These are phyloP conservation scores for Aspergillus egyptiacus DNA, from an alignment of 495 filamentous ascomycete species.

Conservation along the genomic window DNA sequence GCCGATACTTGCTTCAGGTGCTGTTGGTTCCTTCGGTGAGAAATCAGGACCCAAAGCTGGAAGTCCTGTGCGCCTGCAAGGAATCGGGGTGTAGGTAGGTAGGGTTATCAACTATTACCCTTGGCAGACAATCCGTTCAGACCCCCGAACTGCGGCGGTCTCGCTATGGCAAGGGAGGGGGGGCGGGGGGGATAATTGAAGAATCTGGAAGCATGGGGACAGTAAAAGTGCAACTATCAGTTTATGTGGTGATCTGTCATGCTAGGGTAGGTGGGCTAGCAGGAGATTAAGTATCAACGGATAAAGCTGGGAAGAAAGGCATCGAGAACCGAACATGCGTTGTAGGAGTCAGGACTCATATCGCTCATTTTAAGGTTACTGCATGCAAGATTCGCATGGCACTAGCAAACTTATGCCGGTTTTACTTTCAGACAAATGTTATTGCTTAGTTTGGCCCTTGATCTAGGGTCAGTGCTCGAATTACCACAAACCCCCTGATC, in stretches of 20 bases:
- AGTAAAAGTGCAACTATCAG: not conserved
- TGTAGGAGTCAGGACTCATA: no score
- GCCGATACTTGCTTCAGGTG: no score
- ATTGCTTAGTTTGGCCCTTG: no score
- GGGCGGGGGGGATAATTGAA: not conserved
- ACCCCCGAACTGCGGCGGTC: no score
- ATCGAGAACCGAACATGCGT: slow-evolving; percentile 10
- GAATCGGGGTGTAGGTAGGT: not conserved
- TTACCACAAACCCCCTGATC: no score
- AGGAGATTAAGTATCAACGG: slow-evolving; percentile 10
- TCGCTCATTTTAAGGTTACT: no score
- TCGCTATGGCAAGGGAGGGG: no score
- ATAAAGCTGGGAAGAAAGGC: not conserved
- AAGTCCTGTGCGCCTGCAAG: not conserved
- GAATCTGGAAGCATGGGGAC: not conserved
- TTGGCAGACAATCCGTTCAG: not conserved
- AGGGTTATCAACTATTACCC: not conserved
- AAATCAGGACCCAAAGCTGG: not conserved
- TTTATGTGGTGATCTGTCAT: slow-evolving; percentile 8
- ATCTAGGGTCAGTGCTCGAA: no score
- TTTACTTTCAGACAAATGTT: no score
- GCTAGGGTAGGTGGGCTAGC: not conserved
- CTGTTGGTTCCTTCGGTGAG: not conserved
- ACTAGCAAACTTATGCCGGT: not conserved
- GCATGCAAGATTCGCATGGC: not conserved